These are phyloP conservation scores for Aspergillus unguis DNA, from an alignment of 2,329 filamentous ascomycete species.

Conservation along the genomic window DNA sequence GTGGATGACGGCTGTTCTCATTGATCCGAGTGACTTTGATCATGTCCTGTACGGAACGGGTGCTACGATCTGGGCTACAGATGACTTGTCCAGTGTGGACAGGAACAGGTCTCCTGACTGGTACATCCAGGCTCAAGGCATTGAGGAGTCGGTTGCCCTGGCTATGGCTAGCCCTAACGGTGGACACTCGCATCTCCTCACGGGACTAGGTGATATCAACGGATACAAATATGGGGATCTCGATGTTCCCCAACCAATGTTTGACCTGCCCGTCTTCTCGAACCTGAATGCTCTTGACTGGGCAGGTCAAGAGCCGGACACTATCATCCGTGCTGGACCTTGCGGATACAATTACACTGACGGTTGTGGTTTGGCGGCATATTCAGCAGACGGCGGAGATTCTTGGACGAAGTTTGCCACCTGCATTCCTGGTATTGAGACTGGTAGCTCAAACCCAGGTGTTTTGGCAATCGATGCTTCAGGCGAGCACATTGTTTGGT, in stretches of 20 bases:
- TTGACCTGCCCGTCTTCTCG: constrained; percentile 14
- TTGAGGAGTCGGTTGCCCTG: constrained; percentile 14
- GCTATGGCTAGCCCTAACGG: constrained; percentile 14
- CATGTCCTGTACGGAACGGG: constrained; percentile 15
- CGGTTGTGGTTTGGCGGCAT: constrained; percentile 15
- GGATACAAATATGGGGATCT: constrained; percentile 12
- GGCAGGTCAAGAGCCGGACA: constrained; percentile 11
- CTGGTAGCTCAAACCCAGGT: constrained; percentile 10
- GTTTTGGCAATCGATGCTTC: constrained; percentile 15
- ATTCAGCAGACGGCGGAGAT: constrained; percentile 10
- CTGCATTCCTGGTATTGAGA: constrained; percentile 13
- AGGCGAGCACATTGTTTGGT: constrained; percentile 15
- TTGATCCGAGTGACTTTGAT: constrained; percentile 12
- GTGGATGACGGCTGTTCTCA: constrained; percentile 17
- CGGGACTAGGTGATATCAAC: constrained; percentile 12
- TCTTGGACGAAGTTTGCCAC: constrained; percentile 12
- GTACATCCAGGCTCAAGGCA: constrained; percentile 15
- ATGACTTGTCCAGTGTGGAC: constrained; percentile 11
- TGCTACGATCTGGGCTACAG: constrained; percentile 16
- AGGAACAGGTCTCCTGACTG: constrained; percentile 8
- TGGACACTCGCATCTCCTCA: constrained; percentile 12
- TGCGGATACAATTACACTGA: constrained; percentile 15
- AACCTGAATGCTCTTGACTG: constrained; percentile 17
- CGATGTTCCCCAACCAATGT: constrained; percentile 14
- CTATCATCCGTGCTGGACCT: constrained; percentile 13